Base-by-base conservation (phyloP, 768 basidiomycete species). In the Pholiota microspora region DNA sequence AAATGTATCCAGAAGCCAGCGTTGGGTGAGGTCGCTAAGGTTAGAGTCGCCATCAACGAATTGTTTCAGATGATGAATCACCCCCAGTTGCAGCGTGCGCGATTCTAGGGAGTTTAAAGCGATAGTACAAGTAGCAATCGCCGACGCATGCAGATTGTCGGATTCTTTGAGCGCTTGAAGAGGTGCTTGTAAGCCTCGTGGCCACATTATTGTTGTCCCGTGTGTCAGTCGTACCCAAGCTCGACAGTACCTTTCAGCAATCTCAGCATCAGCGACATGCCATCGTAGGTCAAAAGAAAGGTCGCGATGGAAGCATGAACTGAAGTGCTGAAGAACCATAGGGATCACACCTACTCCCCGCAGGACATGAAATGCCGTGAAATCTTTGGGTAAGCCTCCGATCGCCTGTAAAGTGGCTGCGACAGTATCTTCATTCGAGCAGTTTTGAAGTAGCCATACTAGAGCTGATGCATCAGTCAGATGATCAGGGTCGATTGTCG, bases 161-260 rank as follows among this genome's bases (percentile, higher is more conserved):
- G 59, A 36, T 31, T 71, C 68, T 47, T 68, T 67, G 7, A 76
- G 63, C 40, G 67, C 65, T 57, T 65, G 64, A 23, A 76, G 66
- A 9, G 71, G 74, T 15, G 67, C 67, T 27, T 70, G 58, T 29
- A 74, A 66, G 24, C 68, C 64, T 7, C 64, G 55, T 0, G 76
- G 74, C 73, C 74, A 75, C 29, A 66, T 65, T 42, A 68, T 64
- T 1, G 57, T 57, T 3, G 69, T 71, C 16, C 70, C 71, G 29
- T 72, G 70, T 1, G 72, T 74, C 55, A 75, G 59, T 24, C 66
- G 65, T 56, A 77, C 67, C 75, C 75, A 77, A 15, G 73, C 70
- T 16, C 71, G 70, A 55, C 74, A 76, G 51, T 73, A 76, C 38
- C 69, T 61, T 57, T 65, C 70, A 15, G 74, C 74, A 4, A 53